A percentile compares a stretch with the other conserved stretches of the same genome.
Conservation (phyloP, 306 rosid species). For the Rosa rugosa region DNA sequence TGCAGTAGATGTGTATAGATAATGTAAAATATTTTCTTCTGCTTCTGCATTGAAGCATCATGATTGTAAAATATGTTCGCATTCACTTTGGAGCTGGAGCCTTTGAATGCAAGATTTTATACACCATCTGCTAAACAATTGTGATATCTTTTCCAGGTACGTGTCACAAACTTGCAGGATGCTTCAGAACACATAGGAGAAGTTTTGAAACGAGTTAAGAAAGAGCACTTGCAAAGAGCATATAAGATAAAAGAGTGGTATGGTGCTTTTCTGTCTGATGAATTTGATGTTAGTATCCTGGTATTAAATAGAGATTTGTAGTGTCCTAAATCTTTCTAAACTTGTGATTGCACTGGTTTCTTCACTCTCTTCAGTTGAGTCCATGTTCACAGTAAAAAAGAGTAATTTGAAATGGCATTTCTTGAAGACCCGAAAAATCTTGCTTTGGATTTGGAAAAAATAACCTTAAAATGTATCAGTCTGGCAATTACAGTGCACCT, state of each 20-base stretch:
- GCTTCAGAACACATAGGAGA: conserved; percentile 94
- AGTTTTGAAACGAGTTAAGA: conserved; percentile 93
- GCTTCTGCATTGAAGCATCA: background rate
- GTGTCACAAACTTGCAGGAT: conserved; percentile 91
- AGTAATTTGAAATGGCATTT: background rate
- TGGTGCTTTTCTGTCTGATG: conserved; percentile 23
- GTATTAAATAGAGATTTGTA: background rate
- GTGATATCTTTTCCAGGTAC: conserved; percentile 55
- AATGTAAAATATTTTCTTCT: background rate
- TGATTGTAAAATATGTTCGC: background rate
- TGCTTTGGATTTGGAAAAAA: background rate
- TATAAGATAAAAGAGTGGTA: conserved; percentile 81
- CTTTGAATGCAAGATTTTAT: background rate
- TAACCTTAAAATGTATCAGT: background rate
- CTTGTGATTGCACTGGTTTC: background rate
- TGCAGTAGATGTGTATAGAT: background rate
- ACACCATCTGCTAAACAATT: background rate
- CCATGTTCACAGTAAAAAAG: background rate
- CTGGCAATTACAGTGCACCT: background rate
- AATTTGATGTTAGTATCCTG: background rate
- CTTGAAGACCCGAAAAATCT: background rate
- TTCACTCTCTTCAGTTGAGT: background rate
- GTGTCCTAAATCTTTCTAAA: background rate
- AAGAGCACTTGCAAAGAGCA: conserved; percentile 80
- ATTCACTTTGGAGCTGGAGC: background rate